Evolutionary conservation across 192 early-diverging fungal species (phyloP), one percentile per base, ranked within the genome.

Genomic region (Podila horticola): DNA sequence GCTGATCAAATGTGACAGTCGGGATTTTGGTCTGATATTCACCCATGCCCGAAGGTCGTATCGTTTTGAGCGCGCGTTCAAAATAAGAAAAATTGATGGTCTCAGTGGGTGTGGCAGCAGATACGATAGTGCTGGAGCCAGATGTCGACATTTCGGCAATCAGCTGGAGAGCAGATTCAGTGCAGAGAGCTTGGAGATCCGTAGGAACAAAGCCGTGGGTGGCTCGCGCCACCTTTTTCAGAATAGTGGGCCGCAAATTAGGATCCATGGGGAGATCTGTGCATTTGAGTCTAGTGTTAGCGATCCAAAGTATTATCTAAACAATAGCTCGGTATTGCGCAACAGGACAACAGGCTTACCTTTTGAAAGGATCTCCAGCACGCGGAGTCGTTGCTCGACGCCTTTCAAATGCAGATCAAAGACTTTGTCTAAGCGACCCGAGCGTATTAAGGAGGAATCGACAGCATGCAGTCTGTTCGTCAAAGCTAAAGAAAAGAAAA

Each of bases 181-280:
- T 70, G 72, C 87, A 94, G 33, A 94, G 66, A 34, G 85, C 91
- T 83, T 93, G 88, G 64, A 97, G 81, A 83, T 97, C 95, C 15
- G 93, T 90, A 1, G 93, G 89, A 0, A 93, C 93, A 77, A 93
- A 94, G n/a, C 95, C 94, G 74, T 94, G 92, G 1, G 93, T 90
- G 4, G 72, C 73, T 36, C 81, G 81, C 26, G 89, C 84, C 10
- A 92, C 74, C 29, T 75, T 38, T 8, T 28, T 22, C 9, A 94
- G 62, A 31, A 90, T 88, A 1, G 58, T 61, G 26, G 71, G 51
- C 22, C 63, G 48, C 24, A 82, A 52, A 30, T 65, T 28, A 6
- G 75, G 55, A n/a, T 64, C 57, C 71, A 89, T 85, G 20, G 90
- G 87, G 26, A 91, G 72, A 48, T 85, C 89, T 90, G 57, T 4